A percentile compares a stretch with the other conserved stretches of the same genome.
Evolutionary conservation across 805 yeast genomes (phyloP).

Genomic region (Alloascoidea africana): DNA sequence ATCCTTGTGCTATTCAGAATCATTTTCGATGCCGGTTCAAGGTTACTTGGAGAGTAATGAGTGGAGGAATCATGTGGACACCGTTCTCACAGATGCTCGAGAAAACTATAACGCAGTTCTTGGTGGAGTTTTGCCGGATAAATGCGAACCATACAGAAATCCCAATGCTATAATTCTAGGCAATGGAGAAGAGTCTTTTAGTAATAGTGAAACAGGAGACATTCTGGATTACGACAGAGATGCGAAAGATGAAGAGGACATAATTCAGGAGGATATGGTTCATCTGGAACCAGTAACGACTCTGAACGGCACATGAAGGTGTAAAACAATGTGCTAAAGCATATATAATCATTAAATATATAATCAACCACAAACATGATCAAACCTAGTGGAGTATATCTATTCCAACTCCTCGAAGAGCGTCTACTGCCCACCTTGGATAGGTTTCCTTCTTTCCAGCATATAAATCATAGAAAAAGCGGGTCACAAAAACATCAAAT

Average conservation of each 20-base stretch:
- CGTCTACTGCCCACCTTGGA: conserved; percentile 28
- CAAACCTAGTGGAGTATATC: conserved; percentile 9
- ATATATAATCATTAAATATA: too few relatives aligned
- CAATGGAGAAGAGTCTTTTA: neutral
- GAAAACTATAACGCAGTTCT: neutral
- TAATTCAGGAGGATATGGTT: too few relatives aligned
- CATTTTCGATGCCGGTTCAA: neutral
- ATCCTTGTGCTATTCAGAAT: neutral
- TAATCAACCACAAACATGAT: too few relatives aligned
- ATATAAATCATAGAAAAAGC: conserved; percentile 19
- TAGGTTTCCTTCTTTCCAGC: conserved; percentile 16
- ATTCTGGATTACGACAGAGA: too few relatives aligned
- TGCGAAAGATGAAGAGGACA: too few relatives aligned
- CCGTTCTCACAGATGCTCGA: neutral
- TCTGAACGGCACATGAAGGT: too few relatives aligned
- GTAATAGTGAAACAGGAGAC: too few relatives aligned
- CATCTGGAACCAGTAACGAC: too few relatives aligned
- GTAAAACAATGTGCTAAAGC: too few relatives aligned
- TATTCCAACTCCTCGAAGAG: conserved; percentile 20
- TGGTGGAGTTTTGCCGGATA: neutral
- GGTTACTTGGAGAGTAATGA: neutral
- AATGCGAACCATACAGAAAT: conserved; percentile 1
- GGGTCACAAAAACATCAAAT: conserved; percentile 20
- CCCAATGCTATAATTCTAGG: neutral
- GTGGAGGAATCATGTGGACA: neutral